Conservation (phyloP, 148 eudicot genomes). For the Rhododendron vialii region DNA sequence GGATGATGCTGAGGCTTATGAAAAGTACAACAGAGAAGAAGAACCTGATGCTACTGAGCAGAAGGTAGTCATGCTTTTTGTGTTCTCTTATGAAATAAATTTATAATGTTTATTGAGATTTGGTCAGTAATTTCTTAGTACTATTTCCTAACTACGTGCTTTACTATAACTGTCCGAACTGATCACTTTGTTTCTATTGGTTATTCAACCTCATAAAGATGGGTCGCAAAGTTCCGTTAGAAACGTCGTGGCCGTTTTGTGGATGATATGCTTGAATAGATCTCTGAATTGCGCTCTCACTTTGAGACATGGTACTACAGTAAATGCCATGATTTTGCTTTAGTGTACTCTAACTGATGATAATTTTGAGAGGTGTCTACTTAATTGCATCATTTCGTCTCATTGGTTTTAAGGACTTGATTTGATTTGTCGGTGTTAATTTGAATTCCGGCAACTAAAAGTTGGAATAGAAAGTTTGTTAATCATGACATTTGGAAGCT, state of each 20-base stretch:
- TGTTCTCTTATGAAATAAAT: neutral
- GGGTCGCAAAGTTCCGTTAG: neutral
- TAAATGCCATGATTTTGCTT: neutral
- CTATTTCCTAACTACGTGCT: neutral
- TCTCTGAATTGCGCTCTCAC: neutral
- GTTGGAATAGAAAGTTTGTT: neutral
- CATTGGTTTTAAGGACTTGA: neutral
- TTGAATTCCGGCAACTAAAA: neutral
- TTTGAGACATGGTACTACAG: neutral
- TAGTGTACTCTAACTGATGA: neutral
- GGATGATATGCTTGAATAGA: neutral
- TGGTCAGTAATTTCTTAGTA: neutral
- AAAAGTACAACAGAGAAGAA: conserved; percentile 53
- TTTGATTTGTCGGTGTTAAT: neutral
- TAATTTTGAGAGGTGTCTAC: neutral
- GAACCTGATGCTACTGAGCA: conserved; percentile 39
- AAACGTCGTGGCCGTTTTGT: neutral
- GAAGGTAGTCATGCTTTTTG: conserved; percentile 34
- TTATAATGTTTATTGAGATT: neutral
- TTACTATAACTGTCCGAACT: neutral
- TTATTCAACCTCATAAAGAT: neutral
- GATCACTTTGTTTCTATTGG: neutral
- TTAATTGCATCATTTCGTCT: neutral
- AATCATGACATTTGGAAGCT: neutral
- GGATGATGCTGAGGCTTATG: conserved; percentile 71